A percentile compares a stretch with the other conserved stretches of the same genome.
phyloP scores from a whole-genome alignment of 768 basidiomycete species.

The Mycena epipterygia region DNA sequence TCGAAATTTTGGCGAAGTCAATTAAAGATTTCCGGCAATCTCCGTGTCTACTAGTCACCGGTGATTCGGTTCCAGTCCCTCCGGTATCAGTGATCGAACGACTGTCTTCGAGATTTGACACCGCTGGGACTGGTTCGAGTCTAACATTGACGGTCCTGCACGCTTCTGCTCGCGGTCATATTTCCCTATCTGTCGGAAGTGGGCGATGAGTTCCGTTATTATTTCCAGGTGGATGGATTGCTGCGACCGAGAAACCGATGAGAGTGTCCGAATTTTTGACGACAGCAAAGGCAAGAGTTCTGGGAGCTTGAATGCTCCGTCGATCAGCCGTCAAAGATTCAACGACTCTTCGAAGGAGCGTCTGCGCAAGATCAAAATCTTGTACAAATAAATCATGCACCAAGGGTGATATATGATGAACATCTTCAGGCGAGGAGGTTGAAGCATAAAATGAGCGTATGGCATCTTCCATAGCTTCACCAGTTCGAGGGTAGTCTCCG shows the following conservation, averaged over 20 bases:
- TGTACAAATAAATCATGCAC: background rate
- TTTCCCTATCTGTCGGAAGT: too few species aligned
- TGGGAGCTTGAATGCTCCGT: background rate
- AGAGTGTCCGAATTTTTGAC: conserved; percentile 6
- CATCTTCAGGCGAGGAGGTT: background rate
- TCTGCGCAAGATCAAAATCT: background rate
- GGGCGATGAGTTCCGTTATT: background rate
- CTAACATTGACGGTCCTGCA: too few species aligned
- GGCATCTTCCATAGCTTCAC: background rate
- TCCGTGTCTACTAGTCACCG: too few species aligned
- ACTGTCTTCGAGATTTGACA: too few species aligned
- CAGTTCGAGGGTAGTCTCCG: background rate
- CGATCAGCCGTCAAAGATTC: background rate
- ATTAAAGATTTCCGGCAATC: too few species aligned
- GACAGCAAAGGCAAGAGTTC: background rate
- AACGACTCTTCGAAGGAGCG: background rate
- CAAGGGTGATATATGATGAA: background rate
- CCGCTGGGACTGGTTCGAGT: too few species aligned
- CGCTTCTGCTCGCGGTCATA: too few species aligned
- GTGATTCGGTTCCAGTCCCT: too few species aligned
- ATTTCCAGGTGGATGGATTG: background rate
- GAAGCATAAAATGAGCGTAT: background rate
- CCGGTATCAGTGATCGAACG: too few species aligned
- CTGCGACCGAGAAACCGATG: background rate
- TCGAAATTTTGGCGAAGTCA: too few species aligned